Evolutionary conservation across 805 yeast genomes (phyloP), one percentile per base, ranked within the genome.

Genomic region (Metschnikowia chrysomelidarum): DNA sequence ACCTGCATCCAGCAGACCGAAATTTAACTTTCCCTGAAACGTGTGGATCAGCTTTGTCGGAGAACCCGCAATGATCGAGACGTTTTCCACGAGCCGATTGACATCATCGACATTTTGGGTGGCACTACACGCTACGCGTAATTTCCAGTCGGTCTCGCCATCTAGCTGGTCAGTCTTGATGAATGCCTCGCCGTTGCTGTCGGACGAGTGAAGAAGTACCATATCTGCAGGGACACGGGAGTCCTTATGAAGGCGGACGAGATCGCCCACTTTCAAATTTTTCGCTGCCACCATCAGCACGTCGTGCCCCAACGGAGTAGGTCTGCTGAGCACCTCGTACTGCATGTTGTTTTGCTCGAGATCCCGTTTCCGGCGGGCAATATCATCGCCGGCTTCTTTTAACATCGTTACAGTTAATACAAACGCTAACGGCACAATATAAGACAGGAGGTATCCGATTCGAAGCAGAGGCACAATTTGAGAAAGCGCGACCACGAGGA

Each of bases 141-240:
- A 68, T 58, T 93, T 93, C 99, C 99, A 93, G 63, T 93, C 99
- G 5, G 99, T 93, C 60, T 93, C 99, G 55, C 99, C 99, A 60
- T 93, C 99, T 32, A 93, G 69, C 62, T 93, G 99, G 65, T 93
- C 99, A 0, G 99, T 93, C 51, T 95, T 85, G 46, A 93, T 86
- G 52, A 94, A 93, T 2, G 89, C 75, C 54, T 93, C 99, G 3
- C 67, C 60, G 54, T 87, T 96, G 29, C 50, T 46, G 34, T 66
- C 72, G 38, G 87, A 80, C 1, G 96, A 81, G 54, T 87, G 94
- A 27, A 93, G 62, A 18, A 93, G 60, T 6, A 93, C 66, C 78
- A 88, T 72, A 59, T 93, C 99, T 0, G 98, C 98, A 0, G 99
- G 99, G 2, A 93, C 76, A 36, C 98, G 75, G 39, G 76, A 78